phyloP scores from a whole-genome alignment of 2,329 filamentous ascomycete species.

The Pseudopyricularia cyperi region DNA sequence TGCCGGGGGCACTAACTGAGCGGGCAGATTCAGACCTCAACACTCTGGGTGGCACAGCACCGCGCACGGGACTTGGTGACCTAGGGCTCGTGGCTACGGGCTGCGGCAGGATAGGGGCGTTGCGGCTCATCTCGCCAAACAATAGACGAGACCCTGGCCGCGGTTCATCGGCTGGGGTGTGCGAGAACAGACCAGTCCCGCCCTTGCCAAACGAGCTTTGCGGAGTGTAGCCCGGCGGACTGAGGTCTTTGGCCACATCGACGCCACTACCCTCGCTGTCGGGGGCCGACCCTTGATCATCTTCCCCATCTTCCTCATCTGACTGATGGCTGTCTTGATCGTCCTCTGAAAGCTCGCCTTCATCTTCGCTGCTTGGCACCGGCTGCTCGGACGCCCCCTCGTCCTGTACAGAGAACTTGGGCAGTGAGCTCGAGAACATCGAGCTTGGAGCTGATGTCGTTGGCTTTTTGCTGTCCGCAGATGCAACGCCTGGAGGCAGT shows the following conservation, averaged over 20 bases:
- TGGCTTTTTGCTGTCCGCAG: slow-evolving; percentile 3
- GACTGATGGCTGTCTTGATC: not conserved
- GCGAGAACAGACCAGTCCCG: slow-evolving; percentile 31
- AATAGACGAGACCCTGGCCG: slow-evolving; percentile 13
- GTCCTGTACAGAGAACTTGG: not conserved
- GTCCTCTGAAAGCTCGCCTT: slow-evolving; percentile 19
- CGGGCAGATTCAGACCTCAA: slow-evolving; percentile 35
- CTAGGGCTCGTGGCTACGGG: slow-evolving; percentile 46
- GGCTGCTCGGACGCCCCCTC: slow-evolving; percentile 4
- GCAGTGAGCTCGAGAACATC: not conserved
- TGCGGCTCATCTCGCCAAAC: slow-evolving; percentile 41
- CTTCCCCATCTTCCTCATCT: slow-evolving; percentile 27
- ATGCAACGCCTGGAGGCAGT: not conserved
- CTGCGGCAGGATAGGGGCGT: slow-evolving; percentile 40
- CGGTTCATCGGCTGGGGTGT: slow-evolving; percentile 25
- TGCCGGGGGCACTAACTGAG: slow-evolving; percentile 47
- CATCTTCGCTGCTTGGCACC: slow-evolving; percentile 17
- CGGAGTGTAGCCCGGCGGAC: slow-evolving; percentile 41
- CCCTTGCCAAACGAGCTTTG: slow-evolving; percentile 45
- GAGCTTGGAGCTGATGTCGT: slow-evolving; percentile 1
- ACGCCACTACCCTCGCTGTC: slow-evolving; percentile 46
- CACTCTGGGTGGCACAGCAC: slow-evolving; percentile 37
- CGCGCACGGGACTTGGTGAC: slow-evolving; percentile 56
- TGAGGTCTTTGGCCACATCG: slow-evolving; percentile 51
- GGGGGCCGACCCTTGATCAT: slow-evolving; percentile 32